These are phyloP conservation scores for Colletotrichum theobromicola DNA, from an alignment of 2,329 filamentous ascomycete species.

Conservation along the genomic window DNA sequence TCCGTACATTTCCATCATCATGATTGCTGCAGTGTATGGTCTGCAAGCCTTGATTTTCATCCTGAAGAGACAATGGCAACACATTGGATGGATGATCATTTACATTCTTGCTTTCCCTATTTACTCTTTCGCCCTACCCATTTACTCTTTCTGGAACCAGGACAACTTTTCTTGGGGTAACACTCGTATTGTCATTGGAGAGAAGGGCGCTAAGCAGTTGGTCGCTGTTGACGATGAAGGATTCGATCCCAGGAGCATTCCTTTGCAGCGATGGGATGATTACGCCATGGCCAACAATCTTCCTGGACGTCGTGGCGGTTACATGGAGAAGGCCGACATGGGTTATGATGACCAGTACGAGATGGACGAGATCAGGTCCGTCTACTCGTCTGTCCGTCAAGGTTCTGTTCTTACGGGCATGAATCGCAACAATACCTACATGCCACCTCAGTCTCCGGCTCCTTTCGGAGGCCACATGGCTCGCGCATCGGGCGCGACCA, in stretches of 20 bases:
- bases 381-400: conserved; percentile 90
- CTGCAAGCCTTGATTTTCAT: conserved; percentile 97
- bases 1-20: conserved; percentile 84
- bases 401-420: conserved; percentile 90
- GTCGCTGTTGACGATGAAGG: conserved; percentile 83
- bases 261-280: conserved; percentile 96
- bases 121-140: conserved; percentile 86
- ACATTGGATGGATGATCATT: conserved; percentile 99
- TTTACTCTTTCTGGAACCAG: conserved; percentile 99
- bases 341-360: conserved; percentile 83
- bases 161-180: conserved; percentile 99
- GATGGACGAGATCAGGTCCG: conserved; percentile 97
- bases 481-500: conserved; percentile 48
- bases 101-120: conserved; percentile 96
- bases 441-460: conserved; percentile 83
- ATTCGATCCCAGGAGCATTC: conserved; percentile 92
- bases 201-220: conserved; percentile 90
- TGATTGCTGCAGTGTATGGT: conserved; percentile 92
- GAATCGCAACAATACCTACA: conserved; percentile 69
- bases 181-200: conserved; percentile 94
- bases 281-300: conserved; percentile 88
- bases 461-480: conserved; percentile 61
- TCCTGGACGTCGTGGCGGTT: conserved; percentile 83
- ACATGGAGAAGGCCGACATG: conserved; percentile 67
- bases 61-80: conserved; percentile 96